phyloP scores from a whole-genome alignment of 1,284 basidiomycete genomes.

The Sanguinoderma infundibulare region DNA sequence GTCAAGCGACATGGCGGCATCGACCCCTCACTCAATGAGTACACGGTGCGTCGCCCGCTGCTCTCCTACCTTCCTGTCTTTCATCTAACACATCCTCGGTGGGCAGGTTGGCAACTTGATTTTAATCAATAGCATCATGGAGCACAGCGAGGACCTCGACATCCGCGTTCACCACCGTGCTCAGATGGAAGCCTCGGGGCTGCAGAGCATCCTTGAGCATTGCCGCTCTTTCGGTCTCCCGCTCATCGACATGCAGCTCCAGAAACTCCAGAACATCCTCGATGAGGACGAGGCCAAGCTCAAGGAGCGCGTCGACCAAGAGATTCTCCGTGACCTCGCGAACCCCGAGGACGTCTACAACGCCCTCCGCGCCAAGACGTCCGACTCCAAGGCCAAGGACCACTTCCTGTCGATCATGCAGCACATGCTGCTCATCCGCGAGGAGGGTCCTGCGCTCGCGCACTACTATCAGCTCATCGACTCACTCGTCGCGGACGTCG shows the following conservation, averaged over 20 bases:
- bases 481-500: conserved; percentile 90
- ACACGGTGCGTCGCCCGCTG: conserved; percentile 62
- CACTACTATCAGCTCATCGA: conserved; percentile 96
- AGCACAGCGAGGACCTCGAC: conserved; percentile 75
- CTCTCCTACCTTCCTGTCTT: not conserved
- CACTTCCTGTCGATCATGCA: conserved; percentile 94
- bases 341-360: conserved; percentile 90
- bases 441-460: conserved; percentile 82
- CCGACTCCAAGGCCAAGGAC: conserved; percentile 80
- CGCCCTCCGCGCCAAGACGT: conserved; percentile 76
- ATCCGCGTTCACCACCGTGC: conserved; percentile 84
- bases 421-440: conserved; percentile 89
- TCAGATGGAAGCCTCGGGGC: conserved; percentile 89
- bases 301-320: conserved; percentile 78
- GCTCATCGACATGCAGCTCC: conserved; percentile 72
- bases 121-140: conserved; percentile 71
- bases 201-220: conserved; percentile 76
- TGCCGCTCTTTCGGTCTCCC: conserved; percentile 72
- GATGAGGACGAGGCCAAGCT: conserved; percentile 84
- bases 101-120: conserved; percentile 69
- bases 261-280: conserved; percentile 67
- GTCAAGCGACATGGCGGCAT: conserved; percentile 65
- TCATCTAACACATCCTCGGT: conserved; percentile 4
- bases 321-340: conserved; percentile 77
- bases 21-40: conserved; percentile 78